These are phyloP conservation scores for Batkoa obscura DNA, from an alignment of 371 early-diverging fungal species.

Conservation along the genomic window DNA sequence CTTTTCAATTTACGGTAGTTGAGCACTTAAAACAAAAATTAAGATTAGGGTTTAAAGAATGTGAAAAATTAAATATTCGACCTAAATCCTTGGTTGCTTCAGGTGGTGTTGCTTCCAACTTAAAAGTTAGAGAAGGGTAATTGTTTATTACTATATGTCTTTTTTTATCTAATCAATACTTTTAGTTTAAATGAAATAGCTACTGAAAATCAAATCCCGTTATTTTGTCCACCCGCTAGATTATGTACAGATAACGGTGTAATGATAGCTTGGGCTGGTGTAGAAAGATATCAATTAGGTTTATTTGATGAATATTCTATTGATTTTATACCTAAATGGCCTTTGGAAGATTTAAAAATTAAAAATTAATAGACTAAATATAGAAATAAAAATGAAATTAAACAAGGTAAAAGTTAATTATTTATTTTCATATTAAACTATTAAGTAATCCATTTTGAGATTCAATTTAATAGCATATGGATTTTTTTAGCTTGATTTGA, in stretches of 20 bases:
- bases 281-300: conserved; percentile 36
- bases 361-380: no score
- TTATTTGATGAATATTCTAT: conserved; percentile 37
- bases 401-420: no score
- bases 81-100: conserved; percentile 49
- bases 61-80: conserved; percentile 14
- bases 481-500: no score
- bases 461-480: no score
- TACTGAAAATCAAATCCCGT: conserved; percentile 18
- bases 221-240: conserved; percentile 52
- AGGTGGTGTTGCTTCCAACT: conserved; percentile 71
- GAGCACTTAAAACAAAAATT: conserved; percentile 48
- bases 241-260: conserved; percentile 78
- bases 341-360: conserved; percentile 17
- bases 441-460: no score
- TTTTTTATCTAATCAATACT: not conserved
- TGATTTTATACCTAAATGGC: conserved; percentile 44
- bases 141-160: not conserved
- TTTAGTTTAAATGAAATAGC: conserved; percentile 21
- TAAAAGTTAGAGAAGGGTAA: conserved; percentile 19
- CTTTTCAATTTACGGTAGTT: conserved; percentile 46
- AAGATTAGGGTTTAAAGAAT: conserved; percentile 29
- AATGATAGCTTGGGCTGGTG: conserved; percentile 79
- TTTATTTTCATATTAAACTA: no score
- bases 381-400: no score